Evolutionary conservation across 768 basidiomycete genomes (phyloP), one percentile per base, ranked within the genome.

Genomic region (Harrya chromipes): DNA sequence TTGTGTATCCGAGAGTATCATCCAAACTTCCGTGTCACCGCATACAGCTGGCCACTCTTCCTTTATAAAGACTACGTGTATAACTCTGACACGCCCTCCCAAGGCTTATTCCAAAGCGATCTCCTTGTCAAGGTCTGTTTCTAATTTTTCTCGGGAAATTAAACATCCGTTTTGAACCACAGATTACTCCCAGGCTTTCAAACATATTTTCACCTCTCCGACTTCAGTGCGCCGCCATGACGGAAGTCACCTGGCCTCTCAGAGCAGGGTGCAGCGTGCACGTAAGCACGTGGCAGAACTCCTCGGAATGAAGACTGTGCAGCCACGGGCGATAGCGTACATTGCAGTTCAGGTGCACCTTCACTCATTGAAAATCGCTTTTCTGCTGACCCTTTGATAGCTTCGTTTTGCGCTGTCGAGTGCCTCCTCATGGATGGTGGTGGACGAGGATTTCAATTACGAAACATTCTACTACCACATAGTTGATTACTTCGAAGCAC

Each of bases 261-360:
- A 26, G 3, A 16, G 3, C 23, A 40, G 10, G 7, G 39, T 2
- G 1, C 21, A 14, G 14, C 7, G 24, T 10, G 13, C 57, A 2
- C 35, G 40, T 10, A 35, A 54, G 23, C 34, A 56, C 21, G 35
- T 57, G 8, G 55, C 48, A 1, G 7, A 23, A 0, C 29, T 56
- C 1, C 8, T 56, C 11, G 43, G 40, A 14, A 52, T 58, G 54
- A 42, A 19, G 6, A 20, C 46, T 1, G 53, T 62, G 14, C 47
- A 60, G 3, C 64, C 62, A 2, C 43, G 58, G 16, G 50, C 43
- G 1, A 58, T 66, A 26, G 58, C 65, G 4, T 65, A 65, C 37
- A 52, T 55, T 4, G 58, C 57, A 19, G 61, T 63, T 3, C 61
- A 65, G 42, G 65, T 64, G 35, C 10, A 45, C 58, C 24, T 8